Evolutionary conservation across 2,329 filamentous ascomycete species (phyloP).

Genomic region (Neofusicoccum umdonicola): DNA sequence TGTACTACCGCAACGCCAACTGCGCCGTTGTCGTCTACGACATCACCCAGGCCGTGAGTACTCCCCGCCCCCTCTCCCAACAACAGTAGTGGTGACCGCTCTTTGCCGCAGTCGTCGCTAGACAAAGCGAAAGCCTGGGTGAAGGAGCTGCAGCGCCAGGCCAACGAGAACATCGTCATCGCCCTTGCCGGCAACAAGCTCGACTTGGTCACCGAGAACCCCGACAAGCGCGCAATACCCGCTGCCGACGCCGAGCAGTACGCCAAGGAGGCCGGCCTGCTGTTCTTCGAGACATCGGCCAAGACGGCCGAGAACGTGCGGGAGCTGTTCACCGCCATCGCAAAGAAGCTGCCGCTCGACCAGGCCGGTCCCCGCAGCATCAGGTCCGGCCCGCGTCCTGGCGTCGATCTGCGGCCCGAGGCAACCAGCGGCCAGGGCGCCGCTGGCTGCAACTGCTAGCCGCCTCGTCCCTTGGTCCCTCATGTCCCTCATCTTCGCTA

Average conservation of each 20-base stretch:
- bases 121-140: slow-evolving; percentile 99
- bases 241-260: slow-evolving; percentile 93
- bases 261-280: slow-evolving; percentile 83
- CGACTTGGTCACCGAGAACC: slow-evolving; percentile 89
- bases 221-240: slow-evolving; percentile 89
- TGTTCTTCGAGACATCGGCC: slow-evolving; percentile 98
- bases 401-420: slow-evolving; percentile 66
- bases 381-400: slow-evolving; percentile 60
- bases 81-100: slow-evolving; percentile 18
- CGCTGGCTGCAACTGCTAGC: slow-evolving; percentile 64
- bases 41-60: slow-evolving; percentile 93
- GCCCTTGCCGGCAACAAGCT: slow-evolving; percentile 97
- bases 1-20: slow-evolving; percentile 99
- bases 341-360: slow-evolving; percentile 94
- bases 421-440: slow-evolving; percentile 57
- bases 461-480: neutral
- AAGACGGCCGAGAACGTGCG: slow-evolving; percentile 96
- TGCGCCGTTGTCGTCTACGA: slow-evolving; percentile 99
- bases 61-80: slow-evolving; percentile 3
- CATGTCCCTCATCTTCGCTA: slow-evolving; percentile 12
- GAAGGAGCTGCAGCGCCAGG: slow-evolving; percentile 96
- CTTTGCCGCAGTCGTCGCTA: slow-evolving; percentile 69
- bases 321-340: slow-evolving; percentile 95
- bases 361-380: slow-evolving; percentile 90
- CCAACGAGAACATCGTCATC: slow-evolving; percentile 99